Conservation (phyloP, 225 moss, liverwort and hornwort genomes). For the Pseudoscleropodium purum region DNA sequence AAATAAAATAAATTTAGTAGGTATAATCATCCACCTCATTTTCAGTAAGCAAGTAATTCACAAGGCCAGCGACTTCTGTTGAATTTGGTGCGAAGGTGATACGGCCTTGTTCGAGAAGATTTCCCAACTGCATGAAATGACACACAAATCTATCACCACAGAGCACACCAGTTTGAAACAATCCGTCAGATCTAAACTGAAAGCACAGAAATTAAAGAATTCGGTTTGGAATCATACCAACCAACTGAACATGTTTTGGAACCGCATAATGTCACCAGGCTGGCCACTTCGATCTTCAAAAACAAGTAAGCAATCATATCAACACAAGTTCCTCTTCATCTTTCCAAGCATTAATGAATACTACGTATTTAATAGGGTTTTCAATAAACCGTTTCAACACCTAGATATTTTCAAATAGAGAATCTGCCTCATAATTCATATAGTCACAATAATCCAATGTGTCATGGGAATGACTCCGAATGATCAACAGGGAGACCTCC, state of each 20-base stretch:
- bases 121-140: conserved; percentile 66
- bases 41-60: conserved; percentile 49
- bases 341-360: background rate
- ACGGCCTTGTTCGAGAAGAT: conserved; percentile 73
- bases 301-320: background rate
- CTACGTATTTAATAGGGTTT: background rate
- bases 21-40: conserved; percentile 30
- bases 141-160: background rate
- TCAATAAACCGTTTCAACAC: background rate
- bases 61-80: conserved; percentile 72
- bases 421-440: background rate
- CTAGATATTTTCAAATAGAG: background rate
- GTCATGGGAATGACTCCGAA: background rate
- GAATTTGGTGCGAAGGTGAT: conserved; percentile 86
- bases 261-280: conserved; percentile 17
- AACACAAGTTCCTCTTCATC: background rate
- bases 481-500: background rate
- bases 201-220: background rate
- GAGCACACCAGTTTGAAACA: background rate
- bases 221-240: conserved; percentile 21
- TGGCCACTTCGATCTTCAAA: conserved; percentile 38
- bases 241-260: conserved; percentile 44
- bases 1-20: background rate
- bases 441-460: background rate
- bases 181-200: background rate